Conservation (phyloP, 1,139 yeast genomes). For the Taphrina pruni region DNA sequence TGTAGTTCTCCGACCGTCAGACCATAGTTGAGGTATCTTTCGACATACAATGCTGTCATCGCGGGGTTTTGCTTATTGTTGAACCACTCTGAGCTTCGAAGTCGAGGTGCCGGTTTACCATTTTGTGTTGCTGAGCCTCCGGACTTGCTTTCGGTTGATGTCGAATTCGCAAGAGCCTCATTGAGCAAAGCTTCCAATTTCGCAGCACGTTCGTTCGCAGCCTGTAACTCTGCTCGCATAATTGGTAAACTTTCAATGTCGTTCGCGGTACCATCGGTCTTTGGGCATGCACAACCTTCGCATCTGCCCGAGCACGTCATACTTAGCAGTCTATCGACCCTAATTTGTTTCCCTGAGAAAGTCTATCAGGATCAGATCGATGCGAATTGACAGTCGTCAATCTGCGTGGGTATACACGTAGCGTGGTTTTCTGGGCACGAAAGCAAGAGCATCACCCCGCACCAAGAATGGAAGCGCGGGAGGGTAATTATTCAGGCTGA, state of each 20-base stretch:
- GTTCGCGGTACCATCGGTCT: neutral
- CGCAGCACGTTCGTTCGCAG: conserved; percentile 16
- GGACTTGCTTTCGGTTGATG: no score
- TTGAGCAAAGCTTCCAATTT: conserved; percentile 4
- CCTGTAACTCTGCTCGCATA: conserved; percentile 1
- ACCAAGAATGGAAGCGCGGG: no score
- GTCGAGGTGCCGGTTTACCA: neutral
- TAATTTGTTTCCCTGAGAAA: neutral
- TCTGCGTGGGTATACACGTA: neutral
- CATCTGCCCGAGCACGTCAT: conserved; percentile 13
- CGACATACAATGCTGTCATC: conserved; percentile 48
- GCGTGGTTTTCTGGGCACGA: no score
- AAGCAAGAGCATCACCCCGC: no score
- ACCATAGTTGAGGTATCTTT: conserved; percentile 48
- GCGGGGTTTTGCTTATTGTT: conserved; percentile 47
- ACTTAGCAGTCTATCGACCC: neutral
- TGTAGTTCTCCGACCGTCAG: conserved; percentile 48
- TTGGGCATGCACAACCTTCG: conserved; percentile 18
- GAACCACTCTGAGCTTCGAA: conserved; percentile 48
- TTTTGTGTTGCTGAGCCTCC: neutral
- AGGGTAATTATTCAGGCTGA: no score
- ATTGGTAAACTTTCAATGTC: conserved; percentile 15
- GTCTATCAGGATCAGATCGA: neutral
- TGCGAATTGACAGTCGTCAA: neutral
- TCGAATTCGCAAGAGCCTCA: neutral